Conservation (phyloP, 1,284 basidiomycete genomes). For the Leccinum angustisporum region DNA sequence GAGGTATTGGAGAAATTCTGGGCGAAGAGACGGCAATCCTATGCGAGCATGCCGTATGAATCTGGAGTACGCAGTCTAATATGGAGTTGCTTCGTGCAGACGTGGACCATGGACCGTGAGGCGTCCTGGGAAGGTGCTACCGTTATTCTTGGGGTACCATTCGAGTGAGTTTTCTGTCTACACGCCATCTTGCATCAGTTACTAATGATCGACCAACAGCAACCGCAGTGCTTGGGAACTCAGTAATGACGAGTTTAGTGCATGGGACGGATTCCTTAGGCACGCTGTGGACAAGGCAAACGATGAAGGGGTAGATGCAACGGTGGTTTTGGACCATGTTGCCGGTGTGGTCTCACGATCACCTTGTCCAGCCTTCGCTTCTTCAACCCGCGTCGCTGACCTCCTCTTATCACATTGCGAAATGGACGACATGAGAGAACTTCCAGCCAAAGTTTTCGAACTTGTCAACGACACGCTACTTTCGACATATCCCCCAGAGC, state of each 20-base stretch:
- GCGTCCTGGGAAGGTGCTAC: slow-evolving; percentile 53
- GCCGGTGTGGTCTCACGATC: slow-evolving; percentile 46
- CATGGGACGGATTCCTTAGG: slow-evolving; percentile 59
- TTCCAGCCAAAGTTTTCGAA: slow-evolving; percentile 51
- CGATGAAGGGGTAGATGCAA: slow-evolving; percentile 56
- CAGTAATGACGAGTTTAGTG: slow-evolving; percentile 48
- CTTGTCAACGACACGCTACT: slow-evolving; percentile 58
- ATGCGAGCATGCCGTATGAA: slow-evolving; percentile 23
- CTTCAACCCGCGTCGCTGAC: slow-evolving; percentile 55
- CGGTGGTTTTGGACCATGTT: slow-evolving; percentile 53
- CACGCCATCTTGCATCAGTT: slow-evolving; percentile 10
- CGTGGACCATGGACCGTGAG: slow-evolving; percentile 46
- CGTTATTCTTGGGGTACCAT: slow-evolving; percentile 61
- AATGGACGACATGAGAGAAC: slow-evolving; percentile 45
- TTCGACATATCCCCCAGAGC: slow-evolving; percentile 66
- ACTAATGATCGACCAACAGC: slow-evolving; percentile 22
- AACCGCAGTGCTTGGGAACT: slow-evolving; percentile 54
- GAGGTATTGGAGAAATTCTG: slow-evolving; percentile 57
- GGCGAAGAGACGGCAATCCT: slow-evolving; percentile 28
- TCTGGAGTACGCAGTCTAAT: slow-evolving; percentile 40
- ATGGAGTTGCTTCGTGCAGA: slow-evolving; percentile 55
- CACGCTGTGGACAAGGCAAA: slow-evolving; percentile 52
- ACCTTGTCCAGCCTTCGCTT: slow-evolving; percentile 42
- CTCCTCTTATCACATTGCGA: slow-evolving; percentile 56
- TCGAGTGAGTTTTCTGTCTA: slow-evolving; percentile 45